Evolutionary conservation across 2,329 filamentous ascomycete genomes (phyloP), one percentile per base, ranked within the genome.

Genomic region (Verticillium albo-atrum): DNA sequence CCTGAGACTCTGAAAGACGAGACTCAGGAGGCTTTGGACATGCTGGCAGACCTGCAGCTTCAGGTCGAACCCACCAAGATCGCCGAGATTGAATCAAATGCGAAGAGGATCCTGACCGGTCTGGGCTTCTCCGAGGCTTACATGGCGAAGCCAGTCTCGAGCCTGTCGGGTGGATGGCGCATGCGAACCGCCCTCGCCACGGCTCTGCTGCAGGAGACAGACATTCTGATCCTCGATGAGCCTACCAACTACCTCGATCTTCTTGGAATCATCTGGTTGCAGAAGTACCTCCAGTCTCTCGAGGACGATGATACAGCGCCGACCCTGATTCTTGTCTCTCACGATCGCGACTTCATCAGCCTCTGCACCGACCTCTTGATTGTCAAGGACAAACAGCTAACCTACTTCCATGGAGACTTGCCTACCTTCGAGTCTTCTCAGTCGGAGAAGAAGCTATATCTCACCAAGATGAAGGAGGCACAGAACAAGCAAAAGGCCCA

Each of bases 241-340:
- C 92, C 92, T 0, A 96, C 91, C 34, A 96, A 96, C 68, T 96
- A 91, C 69, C 81, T 96, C 1, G 91, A 96, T 68, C 78, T 96
- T 1, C 81, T 92, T 0, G 90, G 90, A 1, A 92, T 96, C 60
- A 85, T 96, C 59, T 96, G 92, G 91, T 79, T 97, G 1, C 89
- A 96, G 68, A 82, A 82, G 14, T 88, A 92, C 68, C 82, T 96
- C 10, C 77, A 82, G 37, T 75, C 81, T 1, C 72, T 88, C 3
- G 78, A 79, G 4, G 81, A 85, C 23, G 72, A 71, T 0, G 74
- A 79, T 0, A 74, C 79, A 2, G 83, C 82, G 0, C 83, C 84
- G 0, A 95, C 91, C 0, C 79, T 95, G 1, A 78, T 96, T 17
- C 77, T 95, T 1, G 91, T 95, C 3, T 95, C 91, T 0, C 92